A percentile compares a stretch with the other conserved stretches of the same genome.
Evolutionary conservation across 202 grass and related monocot species (phyloP).

Genomic region (Hordeum pubiflorum): DNA sequence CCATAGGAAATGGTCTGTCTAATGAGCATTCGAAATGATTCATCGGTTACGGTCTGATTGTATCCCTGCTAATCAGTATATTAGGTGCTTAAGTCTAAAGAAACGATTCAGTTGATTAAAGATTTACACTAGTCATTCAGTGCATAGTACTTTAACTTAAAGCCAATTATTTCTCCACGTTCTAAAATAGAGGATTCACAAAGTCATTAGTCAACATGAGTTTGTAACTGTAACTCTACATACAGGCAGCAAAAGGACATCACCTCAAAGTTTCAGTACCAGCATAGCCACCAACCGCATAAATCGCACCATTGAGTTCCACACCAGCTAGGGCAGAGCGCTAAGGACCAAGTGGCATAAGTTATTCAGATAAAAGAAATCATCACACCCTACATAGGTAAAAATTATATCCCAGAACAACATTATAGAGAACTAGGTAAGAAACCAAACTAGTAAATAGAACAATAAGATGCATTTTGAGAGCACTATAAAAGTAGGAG

Average conservation of each 20-base stretch:
- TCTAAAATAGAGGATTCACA: neutral
- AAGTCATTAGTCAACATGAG: neutral
- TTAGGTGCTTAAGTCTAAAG: neutral
- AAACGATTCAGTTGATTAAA: neutral
- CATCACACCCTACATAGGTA: neutral
- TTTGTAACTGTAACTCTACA: neutral
- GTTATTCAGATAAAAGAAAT: neutral
- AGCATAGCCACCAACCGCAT: constrained; percentile 54
- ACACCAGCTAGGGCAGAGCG: constrained; percentile 45
- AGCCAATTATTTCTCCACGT: neutral
- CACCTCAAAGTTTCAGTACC: constrained; percentile 37
- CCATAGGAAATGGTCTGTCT: neutral
- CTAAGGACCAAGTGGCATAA: constrained; percentile 29
- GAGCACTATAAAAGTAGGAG: neutral
- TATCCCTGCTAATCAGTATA: neutral
- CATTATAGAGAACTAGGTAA: neutral
- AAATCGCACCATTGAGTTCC: constrained; percentile 55
- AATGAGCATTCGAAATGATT: neutral
- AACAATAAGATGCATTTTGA: too few relatives aligned
- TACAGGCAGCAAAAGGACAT: constrained; percentile 1
- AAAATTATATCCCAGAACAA: neutral
- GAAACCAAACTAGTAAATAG: neutral
- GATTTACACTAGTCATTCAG: neutral
- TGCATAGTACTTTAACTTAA: neutral
- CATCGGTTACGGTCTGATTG: neutral